Evolutionary conservation across 192 early-diverging fungal species (phyloP), one percentile per base, ranked within the genome.

Genomic region (Kickxella alabastrina): DNA sequence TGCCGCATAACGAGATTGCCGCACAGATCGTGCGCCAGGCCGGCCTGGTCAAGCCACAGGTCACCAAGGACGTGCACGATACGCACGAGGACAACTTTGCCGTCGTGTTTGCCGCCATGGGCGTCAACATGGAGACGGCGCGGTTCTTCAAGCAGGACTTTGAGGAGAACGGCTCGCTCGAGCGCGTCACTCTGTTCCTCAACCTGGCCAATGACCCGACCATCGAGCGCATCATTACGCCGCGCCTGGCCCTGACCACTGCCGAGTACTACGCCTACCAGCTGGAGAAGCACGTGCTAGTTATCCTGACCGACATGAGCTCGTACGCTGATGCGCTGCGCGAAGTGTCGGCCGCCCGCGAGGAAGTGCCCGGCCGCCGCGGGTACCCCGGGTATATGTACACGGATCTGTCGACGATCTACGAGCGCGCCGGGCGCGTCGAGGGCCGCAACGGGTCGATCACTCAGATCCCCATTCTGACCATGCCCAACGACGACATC

Each of bases 301-400:
- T 99, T 26, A 96, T 99, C 58, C 79, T 99, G 50, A 99, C 94
- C 13, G 96, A 99, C 62, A 99, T 99, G 96, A 89, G 85, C 82
- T 97, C 94, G 27, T 99, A 99, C 67, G 96, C 96, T 13, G 96
- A 99, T 80, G 96, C 96, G 4, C 81, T 99, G 69, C 94, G 96
- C 88, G 96, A 99, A 64, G 90, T 98, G 35, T 99, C 96, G 54
- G 94, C 96, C 56, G 94, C 94, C 13, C 90, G 96, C 77, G 96
- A 99, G 81, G 96, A 99, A 81, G 96, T 99, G 3, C 96, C 96
- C 6, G 96, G 96, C 68, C 91, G 96, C 69, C 91, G 94, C 71
- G 96, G 96, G 59, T 99, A 99, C 79, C 96, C 96, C 14, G 96
- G 96, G 79, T 99, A 99, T 69, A 99, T 99, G 96, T 99, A 99